phyloP scores from a whole-genome alignment of 1,284 basidiomycete genomes.

The Coriolopsis trogii region DNA sequence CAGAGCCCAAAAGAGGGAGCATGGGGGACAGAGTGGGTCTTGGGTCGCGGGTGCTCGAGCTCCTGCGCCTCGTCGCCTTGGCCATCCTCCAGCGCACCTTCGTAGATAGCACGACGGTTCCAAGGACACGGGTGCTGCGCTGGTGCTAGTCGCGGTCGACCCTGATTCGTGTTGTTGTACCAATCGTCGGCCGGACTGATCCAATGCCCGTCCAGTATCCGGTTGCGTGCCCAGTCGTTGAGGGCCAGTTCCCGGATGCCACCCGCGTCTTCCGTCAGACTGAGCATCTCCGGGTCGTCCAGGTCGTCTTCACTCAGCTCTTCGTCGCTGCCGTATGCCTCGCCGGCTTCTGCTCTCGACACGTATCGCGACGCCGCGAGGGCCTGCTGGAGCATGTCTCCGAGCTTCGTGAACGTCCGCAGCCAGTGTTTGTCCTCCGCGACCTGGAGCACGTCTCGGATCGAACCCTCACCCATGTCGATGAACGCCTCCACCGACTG shows the following conservation, averaged over 20 bases:
- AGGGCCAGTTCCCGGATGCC: slow-evolving; percentile 67
- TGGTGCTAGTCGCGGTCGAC: slow-evolving; percentile 43
- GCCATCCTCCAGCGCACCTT: slow-evolving; percentile 32
- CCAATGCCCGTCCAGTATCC: slow-evolving; percentile 77
- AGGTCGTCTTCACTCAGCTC: slow-evolving; percentile 56
- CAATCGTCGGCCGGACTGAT: slow-evolving; percentile 70
- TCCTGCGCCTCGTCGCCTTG: slow-evolving; percentile 31
- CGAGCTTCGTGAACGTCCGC: slow-evolving; percentile 60
- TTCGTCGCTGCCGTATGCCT: slow-evolving; percentile 39
- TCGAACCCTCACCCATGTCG: slow-evolving; percentile 70
- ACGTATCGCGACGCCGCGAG: slow-evolving; percentile 57
- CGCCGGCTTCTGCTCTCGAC: slow-evolving; percentile 39
- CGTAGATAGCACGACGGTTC: slow-evolving; percentile 40
- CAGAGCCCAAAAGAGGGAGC: slow-evolving; percentile 60
- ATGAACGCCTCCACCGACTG: slow-evolving; percentile 65
- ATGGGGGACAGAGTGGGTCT: slow-evolving; percentile 45
- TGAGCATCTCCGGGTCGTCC: slow-evolving; percentile 61
- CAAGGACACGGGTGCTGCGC: slow-evolving; percentile 72
- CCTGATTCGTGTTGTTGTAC: slow-evolving; percentile 47
- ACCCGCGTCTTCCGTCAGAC: slow-evolving; percentile 59
- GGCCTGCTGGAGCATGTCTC: slow-evolving; percentile 66
- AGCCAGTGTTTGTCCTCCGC: slow-evolving; percentile 74
- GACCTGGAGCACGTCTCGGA: slow-evolving; percentile 57
- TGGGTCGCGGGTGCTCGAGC: slow-evolving; percentile 51
- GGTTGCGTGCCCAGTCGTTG: slow-evolving; percentile 69